Conservation (phyloP, 306 rosid species). For the Echinosophora koreensis region DNA sequence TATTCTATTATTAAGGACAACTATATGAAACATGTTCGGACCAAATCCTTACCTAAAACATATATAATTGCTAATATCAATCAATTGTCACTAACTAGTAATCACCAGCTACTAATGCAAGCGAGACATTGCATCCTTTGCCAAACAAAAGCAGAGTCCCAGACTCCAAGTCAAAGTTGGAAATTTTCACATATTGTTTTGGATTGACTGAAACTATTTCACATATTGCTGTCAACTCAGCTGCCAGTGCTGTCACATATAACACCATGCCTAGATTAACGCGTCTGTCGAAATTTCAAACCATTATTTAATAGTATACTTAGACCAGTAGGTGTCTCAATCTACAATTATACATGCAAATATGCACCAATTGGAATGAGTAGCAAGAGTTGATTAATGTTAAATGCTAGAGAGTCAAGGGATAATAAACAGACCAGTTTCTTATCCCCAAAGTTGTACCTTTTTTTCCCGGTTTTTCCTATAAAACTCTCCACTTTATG, state of each 20-base stretch:
- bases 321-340: slow-evolving; percentile 33
- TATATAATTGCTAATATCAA: slow-evolving; percentile 17
- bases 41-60: slow-evolving; percentile 29
- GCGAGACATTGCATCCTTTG: neutral
- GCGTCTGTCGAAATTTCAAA: slow-evolving; percentile 45
- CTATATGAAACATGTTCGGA: neutral
- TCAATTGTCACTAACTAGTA: neutral
- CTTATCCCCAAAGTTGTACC: slow-evolving; percentile 19
- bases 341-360: slow-evolving; percentile 40
- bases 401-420: slow-evolving; percentile 43
- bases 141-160: slow-evolving; percentile 26
- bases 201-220: slow-evolving; percentile 34
- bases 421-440: slow-evolving; percentile 28
- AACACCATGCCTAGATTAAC: neutral
- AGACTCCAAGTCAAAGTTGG: slow-evolving; percentile 33
- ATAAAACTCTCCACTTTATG: slow-evolving; percentile 45
- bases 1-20: slow-evolving; percentile 17
- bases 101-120: neutral
- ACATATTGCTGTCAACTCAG: slow-evolving; percentile 15
- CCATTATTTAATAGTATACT: neutral
- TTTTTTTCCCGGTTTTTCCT: slow-evolving; percentile 34
- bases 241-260: slow-evolving; percentile 15
- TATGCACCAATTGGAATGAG: slow-evolving; percentile 7
- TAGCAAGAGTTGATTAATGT: slow-evolving; percentile 31
- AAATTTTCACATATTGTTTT: slow-evolving; percentile 19